Evolutionary conservation across 305 asterid species (phyloP), one percentile per base, ranked within the genome.

Genomic region (Lippia alba): DNA sequence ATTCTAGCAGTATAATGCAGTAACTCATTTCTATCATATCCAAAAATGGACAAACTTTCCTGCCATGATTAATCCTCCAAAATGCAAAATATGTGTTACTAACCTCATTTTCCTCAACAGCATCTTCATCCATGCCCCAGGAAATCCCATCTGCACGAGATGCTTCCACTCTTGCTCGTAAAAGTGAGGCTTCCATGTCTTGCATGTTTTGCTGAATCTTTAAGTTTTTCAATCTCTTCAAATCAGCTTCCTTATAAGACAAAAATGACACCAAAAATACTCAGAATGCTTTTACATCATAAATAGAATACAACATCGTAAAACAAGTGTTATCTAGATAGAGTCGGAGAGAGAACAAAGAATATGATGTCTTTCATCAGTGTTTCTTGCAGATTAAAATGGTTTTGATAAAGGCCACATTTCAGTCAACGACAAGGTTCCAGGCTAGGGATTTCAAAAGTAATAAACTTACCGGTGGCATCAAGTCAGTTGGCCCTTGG

Each of bases 81-180:
- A 56, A 58, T 51, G 46, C 24, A 65, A 73, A 66, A 56, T 49
- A 57, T 58, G 54, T 12, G 51, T 62, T 15, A 66, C 87, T 70
- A 63, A 94, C 97, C 96, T 94, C 99, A 36, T 64, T 79, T 80
- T 91, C 97, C 91, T 94, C 98, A 51, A 88, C 77, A 76, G 99
- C 99, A 81, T 94, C 99, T 79, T 94, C 99, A 8, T 78, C 72
- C 99, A 94, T 87, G 73, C 99, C 99, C 99, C 99, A 94, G 39
- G 99, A 94, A 79, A 91, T 80, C 41, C 99, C 99, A 80, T 90
- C 96, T 17, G 98, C 91, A 56, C 83, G 84, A 78, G 97, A 88
- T 51, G 99, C 97, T 75, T 88, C 96, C 63, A 76, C 34, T 78
- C 85, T 94, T 74, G 99, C 97, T 75, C 99, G 88, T 32, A 66